A percentile compares a stretch with the other conserved stretches of the same genome.
These are phyloP conservation scores for Chaetomiaceae sp. DNA, from an alignment of 2,329 filamentous ascomycete species.

Conservation along the genomic window DNA sequence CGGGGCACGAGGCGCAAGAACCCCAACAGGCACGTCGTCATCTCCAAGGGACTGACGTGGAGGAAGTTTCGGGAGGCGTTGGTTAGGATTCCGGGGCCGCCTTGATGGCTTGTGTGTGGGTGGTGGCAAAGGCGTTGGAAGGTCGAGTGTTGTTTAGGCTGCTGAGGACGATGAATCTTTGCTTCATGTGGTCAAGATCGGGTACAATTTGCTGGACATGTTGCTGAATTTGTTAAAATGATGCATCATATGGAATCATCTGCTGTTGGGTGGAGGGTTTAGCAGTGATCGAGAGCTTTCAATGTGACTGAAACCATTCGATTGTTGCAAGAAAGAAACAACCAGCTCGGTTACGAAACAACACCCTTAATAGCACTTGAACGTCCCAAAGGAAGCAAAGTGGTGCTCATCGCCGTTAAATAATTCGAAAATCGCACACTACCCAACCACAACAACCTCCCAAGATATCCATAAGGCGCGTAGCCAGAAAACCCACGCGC, in stretches of 20 bases:
- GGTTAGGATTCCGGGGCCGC: slow-evolving; percentile 9
- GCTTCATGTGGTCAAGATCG: neutral
- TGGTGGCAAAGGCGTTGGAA: too few relatives aligned
- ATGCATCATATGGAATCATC: too few relatives aligned
- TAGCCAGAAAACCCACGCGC: neutral
- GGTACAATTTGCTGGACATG: neutral
- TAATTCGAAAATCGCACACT: too few relatives aligned
- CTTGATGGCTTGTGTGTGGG: neutral
- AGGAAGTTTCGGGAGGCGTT: slow-evolving; percentile 18
- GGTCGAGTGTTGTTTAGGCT: too few relatives aligned
- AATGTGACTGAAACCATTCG: too few relatives aligned
- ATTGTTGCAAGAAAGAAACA: too few relatives aligned
- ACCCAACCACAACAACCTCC: neutral
- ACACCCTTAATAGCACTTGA: too few relatives aligned
- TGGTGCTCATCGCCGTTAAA: too few relatives aligned
- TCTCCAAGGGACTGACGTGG: slow-evolving; percentile 20
- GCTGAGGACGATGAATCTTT: neutral
- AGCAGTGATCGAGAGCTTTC: too few relatives aligned
- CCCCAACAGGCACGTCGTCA: slow-evolving; percentile 7
- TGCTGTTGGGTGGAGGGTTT: too few relatives aligned
- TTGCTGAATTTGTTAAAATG: neutral
- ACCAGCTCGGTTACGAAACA: too few relatives aligned
- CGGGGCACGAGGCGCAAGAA: slow-evolving; percentile 5
- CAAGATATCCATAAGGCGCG: neutral
- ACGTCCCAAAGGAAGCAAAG: too few relatives aligned